Evolutionary conservation across 2,329 filamentous ascomycete species (phyloP), one percentile per base, ranked within the genome.

Genomic region (Diaporthe citrichinensis): DNA sequence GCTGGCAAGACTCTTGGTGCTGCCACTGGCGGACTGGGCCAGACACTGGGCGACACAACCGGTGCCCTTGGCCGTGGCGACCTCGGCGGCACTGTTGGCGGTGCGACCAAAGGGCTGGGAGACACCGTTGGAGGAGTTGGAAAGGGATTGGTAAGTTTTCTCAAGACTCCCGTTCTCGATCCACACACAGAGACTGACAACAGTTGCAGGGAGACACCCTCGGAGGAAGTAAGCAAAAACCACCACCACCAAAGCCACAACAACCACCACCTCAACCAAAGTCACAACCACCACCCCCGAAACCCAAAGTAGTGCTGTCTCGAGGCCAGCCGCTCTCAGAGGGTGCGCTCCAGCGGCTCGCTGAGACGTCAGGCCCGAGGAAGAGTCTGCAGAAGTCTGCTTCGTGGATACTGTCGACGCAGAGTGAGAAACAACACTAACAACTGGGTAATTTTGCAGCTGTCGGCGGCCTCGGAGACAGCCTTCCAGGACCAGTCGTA

Each of bases 91-190:
- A 75, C 73, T 2, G 15, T 77, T 1, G 69, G 69, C 4, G 76
- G 76, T 17, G 73, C 68, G 1, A 75, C 73, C 17, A 72, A 67
- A 51, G 73, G 73, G 10, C 62, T 75, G 8, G 76, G 76, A 20
- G 44, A 75, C 25, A 77, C 73, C 4, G 76, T 77, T 7, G 76
- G 73, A n/a, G 76, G 76, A 4, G 73, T 77, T 4, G 76, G 76
- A 36, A 73, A 68, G 31, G 76, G 76, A 49, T 15, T 77, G 61
- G 76, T 77, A n/a, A 59, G 76, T 68, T 20, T 20, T n/a, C 25
- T 15, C 8, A 2, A 4, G 14, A 53, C 1, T 9, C 2, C 2
- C 14, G 6, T 3, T 9, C 6, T 25, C 1, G 9, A 3, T 3
- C 9, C 12, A 55, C 28, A 10, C 17, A 31, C 4, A 39, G 23